These are phyloP conservation scores for Colletotrichum euphorbiae DNA, from an alignment of 2,329 filamentous ascomycete genomes.

Conservation along the genomic window DNA sequence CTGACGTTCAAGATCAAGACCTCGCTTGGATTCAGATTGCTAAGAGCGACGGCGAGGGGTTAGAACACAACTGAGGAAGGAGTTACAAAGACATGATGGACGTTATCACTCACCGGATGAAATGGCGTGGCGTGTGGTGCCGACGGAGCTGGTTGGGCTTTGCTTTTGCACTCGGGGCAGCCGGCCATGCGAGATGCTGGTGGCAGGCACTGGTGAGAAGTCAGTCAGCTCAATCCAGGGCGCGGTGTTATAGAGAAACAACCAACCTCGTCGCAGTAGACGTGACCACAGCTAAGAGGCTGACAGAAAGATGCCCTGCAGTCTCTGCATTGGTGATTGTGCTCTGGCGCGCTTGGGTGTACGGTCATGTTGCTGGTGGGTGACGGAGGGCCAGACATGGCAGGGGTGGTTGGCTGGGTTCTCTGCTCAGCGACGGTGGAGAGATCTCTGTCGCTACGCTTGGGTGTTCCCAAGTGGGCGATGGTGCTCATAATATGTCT, in stretches of 20 bases:
- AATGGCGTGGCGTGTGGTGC: no score
- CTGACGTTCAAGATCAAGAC: neutral
- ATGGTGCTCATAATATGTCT: neutral
- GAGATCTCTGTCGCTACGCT: neutral
- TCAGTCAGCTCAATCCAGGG: neutral
- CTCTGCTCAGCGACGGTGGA: slow-evolving; percentile 5
- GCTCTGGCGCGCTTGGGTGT: neutral
- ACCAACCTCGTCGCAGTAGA: slow-evolving; percentile 24
- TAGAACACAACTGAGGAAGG: neutral
- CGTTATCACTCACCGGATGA: neutral
- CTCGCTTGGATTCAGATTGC: neutral
- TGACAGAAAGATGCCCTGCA: slow-evolving; percentile 19
- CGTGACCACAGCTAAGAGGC: slow-evolving; percentile 25
- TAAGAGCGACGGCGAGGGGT: neutral
- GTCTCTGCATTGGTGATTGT: slow-evolving; percentile 22
- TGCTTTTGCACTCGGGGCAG: slow-evolving; percentile 14
- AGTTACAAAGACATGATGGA: neutral
- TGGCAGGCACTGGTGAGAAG: neutral
- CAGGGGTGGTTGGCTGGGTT: neutral
- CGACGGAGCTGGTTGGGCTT: neutral
- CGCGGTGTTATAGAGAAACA: no score
- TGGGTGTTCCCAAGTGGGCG: neutral
- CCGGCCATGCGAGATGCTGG: neutral
- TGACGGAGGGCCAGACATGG: neutral
- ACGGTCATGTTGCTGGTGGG: neutral